These are phyloP conservation scores for Lachnellula cervina DNA, from an alignment of 2,329 filamentous ascomycete species.

Conservation along the genomic window DNA sequence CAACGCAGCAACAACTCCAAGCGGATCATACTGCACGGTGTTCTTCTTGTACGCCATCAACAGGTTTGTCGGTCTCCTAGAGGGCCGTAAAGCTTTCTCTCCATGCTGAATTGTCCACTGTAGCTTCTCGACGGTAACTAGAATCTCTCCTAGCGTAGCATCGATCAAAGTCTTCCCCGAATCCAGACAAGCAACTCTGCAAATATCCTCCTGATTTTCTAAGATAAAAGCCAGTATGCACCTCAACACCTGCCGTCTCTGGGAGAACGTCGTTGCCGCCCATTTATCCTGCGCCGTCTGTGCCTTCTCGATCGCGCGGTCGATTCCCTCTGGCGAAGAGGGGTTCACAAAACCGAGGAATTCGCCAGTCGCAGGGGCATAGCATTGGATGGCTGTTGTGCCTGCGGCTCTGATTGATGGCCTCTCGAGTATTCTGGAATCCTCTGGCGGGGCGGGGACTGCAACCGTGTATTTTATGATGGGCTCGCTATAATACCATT, in stretches of 20 bases:
- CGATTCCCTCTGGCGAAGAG: constrained; percentile 69
- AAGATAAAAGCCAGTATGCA: constrained; percentile 79
- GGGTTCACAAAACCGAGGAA: constrained; percentile 76
- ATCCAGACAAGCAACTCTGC: constrained; percentile 79
- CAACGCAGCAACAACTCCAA: constrained; percentile 87
- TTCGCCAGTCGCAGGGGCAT: constrained; percentile 83
- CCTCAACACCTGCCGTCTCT: constrained; percentile 73
- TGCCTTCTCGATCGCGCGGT: constrained; percentile 70
- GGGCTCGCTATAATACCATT: constrained; percentile 33
- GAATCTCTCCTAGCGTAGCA: constrained; percentile 86
- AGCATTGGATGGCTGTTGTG: constrained; percentile 71
- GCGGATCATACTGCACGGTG: constrained; percentile 81
- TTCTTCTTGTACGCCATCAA: constrained; percentile 96
- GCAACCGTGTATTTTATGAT: constrained; percentile 56
- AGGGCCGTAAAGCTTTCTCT: constrained; percentile 70
- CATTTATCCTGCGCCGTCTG: constrained; percentile 71
- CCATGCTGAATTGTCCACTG: constrained; percentile 92
- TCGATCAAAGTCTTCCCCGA: constrained; percentile 96
- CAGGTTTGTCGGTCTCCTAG: constrained; percentile 76
- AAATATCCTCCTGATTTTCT: constrained; percentile 84
- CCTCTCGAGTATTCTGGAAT: constrained; percentile 52
- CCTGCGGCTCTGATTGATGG: constrained; percentile 61
- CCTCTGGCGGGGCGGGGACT: constrained; percentile 55
- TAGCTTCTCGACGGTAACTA: constrained; percentile 90
- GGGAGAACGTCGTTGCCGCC: constrained; percentile 69